Conservation (phyloP, 2,329 filamentous ascomycete species). For the Penicillium sp. region DNA sequence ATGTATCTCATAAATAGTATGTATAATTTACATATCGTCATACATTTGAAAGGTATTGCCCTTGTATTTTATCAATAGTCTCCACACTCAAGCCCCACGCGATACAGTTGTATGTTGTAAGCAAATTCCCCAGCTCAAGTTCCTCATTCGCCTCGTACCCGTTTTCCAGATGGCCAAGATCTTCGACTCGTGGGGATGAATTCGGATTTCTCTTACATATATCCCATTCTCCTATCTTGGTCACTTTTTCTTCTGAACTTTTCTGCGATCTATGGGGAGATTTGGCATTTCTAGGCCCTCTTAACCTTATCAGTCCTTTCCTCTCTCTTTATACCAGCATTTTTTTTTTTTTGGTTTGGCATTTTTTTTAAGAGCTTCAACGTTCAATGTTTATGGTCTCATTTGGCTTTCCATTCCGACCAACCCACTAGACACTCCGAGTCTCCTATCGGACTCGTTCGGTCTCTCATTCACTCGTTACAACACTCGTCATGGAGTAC, state of each 20-base stretch:
- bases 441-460: neutral
- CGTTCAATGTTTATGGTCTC: neutral
- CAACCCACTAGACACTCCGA: neutral
- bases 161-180: constrained; percentile 3
- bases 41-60: neutral
- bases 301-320: neutral
- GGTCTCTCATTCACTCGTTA: neutral
- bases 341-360: neutral
- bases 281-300: neutral
- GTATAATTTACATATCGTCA: neutral
- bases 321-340: neutral
- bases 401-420: neutral
- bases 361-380: neutral
- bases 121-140: neutral
- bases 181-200: neutral
- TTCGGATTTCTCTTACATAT: constrained; percentile 10
- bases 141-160: neutral
- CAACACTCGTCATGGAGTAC: constrained; percentile 19
- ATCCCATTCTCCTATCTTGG: constrained; percentile 1
- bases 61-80: neutral
- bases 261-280: neutral
- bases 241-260: neutral
- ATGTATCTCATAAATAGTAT: neutral
- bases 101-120: too few relatives aligned
- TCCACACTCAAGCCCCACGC: neutral